Evolutionary conservation across 2,329 filamentous ascomycete genomes (phyloP).

Genomic region (Verticillium isaacii): DNA sequence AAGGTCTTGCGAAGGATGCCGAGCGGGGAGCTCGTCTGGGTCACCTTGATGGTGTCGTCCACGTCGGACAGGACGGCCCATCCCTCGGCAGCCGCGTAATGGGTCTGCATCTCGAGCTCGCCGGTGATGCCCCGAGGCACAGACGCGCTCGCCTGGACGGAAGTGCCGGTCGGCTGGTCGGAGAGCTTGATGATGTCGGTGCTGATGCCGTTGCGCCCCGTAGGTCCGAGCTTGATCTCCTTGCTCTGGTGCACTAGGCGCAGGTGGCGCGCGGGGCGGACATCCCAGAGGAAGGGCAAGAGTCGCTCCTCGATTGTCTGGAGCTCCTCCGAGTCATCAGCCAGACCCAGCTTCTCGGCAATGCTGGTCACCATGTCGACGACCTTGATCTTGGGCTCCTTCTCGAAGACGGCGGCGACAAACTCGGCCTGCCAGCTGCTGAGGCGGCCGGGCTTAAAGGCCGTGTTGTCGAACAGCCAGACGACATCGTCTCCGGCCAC

Average conservation of each 20-base stretch:
- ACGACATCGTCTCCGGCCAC: conserved; percentile 66
- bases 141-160: conserved; percentile 41
- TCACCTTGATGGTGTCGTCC: conserved; percentile 94
- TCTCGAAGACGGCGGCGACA: conserved; percentile 75
- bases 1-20: conserved; percentile 85
- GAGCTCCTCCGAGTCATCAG: conserved; percentile 52
- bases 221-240: conserved; percentile 59
- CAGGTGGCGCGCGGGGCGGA: conserved; percentile 66
- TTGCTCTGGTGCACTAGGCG: conserved; percentile 52
- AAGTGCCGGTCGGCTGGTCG: conserved; percentile 36
- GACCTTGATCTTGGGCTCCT: conserved; percentile 61
- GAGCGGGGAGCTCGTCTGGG: conserved; percentile 71
- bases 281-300: conserved; percentile 71
- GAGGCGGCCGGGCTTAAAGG: conserved; percentile 52
- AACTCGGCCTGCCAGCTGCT: conserved; percentile 75
- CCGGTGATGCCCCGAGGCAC: conserved; percentile 50
- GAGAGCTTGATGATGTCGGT: conserved; percentile 55
- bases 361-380: conserved; percentile 67
- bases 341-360: conserved; percentile 63
- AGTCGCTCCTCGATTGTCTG: conserved; percentile 63
- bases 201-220: conserved; percentile 67
- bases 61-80: conserved; percentile 88
- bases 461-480: conserved; percentile 89
- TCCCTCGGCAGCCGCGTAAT: conserved; percentile 70
- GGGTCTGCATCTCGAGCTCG: conserved; percentile 60